These are phyloP conservation scores for Myxozyma vanderwaltii DNA, from an alignment of 805 yeast species.

Conservation along the genomic window DNA sequence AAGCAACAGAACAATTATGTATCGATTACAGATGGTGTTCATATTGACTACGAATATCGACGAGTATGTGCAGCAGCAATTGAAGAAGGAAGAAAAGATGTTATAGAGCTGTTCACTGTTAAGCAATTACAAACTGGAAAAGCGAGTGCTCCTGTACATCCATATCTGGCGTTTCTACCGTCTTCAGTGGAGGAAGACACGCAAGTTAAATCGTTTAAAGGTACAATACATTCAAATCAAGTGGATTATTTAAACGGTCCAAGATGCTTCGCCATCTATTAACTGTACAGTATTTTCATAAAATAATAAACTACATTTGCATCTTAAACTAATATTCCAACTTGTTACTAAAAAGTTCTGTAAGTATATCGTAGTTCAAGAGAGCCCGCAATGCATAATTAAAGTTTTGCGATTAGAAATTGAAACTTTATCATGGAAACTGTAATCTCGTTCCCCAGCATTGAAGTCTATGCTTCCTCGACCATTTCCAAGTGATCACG, in stretches of 20 bases:
- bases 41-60: slow-evolving; percentile 9
- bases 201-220: background rate
- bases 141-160: background rate
- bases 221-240: background rate
- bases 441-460: background rate
- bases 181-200: background rate
- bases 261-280: slow-evolving; percentile 1
- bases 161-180: slow-evolving; percentile 1
- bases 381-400: too few species aligned
- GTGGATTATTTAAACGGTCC: background rate
- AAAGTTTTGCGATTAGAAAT: background rate
- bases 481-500: too few species aligned
- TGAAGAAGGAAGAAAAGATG: background rate
- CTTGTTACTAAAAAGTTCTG: background rate
- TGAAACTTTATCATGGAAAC: background rate
- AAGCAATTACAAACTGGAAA: slow-evolving; percentile 1
- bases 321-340: too few species aligned
- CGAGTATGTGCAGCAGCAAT: slow-evolving; percentile 2
- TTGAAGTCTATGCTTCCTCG: too few species aligned
- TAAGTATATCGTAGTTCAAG: background rate
- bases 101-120: background rate
- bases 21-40: background rate
- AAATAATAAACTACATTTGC: too few species aligned
- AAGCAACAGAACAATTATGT: background rate
- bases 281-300: too few species aligned